Percentiles rank a stretch among this genome's conserved stretches.
These are phyloP conservation scores for Opeltia flavorubescens DNA, from an alignment of 495 filamentous ascomycete species.

Conservation along the genomic window DNA sequence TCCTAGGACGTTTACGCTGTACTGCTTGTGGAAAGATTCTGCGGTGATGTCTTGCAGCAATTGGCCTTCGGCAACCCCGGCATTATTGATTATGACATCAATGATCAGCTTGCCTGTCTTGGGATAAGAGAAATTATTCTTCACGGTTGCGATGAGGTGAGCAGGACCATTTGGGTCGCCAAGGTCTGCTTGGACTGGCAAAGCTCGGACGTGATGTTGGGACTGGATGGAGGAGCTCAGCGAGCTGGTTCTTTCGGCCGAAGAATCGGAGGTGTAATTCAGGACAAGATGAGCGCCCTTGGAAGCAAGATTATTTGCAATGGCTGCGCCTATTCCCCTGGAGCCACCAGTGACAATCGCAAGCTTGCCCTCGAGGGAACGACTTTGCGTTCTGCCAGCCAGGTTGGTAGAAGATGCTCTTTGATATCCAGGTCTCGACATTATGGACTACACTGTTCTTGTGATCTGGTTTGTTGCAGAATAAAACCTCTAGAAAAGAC, in stretches of 20 bases:
- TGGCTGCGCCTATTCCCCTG: slow-evolving; percentile 74
- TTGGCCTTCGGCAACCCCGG: slow-evolving; percentile 51
- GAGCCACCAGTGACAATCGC: slow-evolving; percentile 69
- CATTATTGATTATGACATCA: slow-evolving; percentile 86
- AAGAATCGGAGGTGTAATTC: slow-evolving; percentile 55
- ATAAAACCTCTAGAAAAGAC: too few relatives aligned
- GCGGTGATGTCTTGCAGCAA: slow-evolving; percentile 40
- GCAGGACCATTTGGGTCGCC: slow-evolving; percentile 28
- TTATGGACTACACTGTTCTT: not conserved
- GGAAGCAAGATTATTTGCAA: slow-evolving; percentile 59
- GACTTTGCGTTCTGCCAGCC: not conserved
- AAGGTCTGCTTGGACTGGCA: slow-evolving; percentile 44
- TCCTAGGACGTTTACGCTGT: slow-evolving; percentile 73
- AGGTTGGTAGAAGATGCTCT: slow-evolving; percentile 17
- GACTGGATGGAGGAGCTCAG: slow-evolving; percentile 30
- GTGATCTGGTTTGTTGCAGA: not conserved
- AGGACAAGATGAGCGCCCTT: slow-evolving; percentile 59
- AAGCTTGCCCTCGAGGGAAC: slow-evolving; percentile 47
- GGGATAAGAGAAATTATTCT: slow-evolving; percentile 36
- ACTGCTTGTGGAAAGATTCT: slow-evolving; percentile 54
- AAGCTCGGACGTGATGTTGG: slow-evolving; percentile 27
- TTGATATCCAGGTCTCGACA: slow-evolving; percentile 17
- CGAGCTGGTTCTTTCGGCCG: slow-evolving; percentile 24
- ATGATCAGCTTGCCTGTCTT: slow-evolving; percentile 45
- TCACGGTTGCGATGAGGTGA: slow-evolving; percentile 29